A percentile compares a stretch with the other conserved stretches of the same genome.
phyloP scores from a whole-genome alignment of 306 rosid species.

The Astragalus membranaceus region DNA sequence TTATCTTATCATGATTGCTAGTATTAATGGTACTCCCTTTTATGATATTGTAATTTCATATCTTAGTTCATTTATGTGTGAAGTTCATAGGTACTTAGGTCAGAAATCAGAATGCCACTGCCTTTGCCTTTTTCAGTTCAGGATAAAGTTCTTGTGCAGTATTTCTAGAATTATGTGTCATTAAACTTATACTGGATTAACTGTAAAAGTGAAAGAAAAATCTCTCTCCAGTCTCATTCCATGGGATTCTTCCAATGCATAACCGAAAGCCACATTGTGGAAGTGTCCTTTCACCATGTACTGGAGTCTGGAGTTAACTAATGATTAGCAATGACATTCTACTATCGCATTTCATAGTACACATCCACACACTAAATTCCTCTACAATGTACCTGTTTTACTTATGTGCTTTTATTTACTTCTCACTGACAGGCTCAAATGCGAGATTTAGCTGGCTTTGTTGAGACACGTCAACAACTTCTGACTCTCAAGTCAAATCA shows the following conservation, averaged over 20 bases:
- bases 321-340: slow-evolving; percentile 4
- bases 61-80: slow-evolving; percentile 3
- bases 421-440: slow-evolving; percentile 71
- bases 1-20: not conserved
- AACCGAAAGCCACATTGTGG: not conserved
- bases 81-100: not conserved
- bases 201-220: not conserved
- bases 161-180: slow-evolving; percentile 3
- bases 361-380: not conserved
- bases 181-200: not conserved
- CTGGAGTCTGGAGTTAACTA: not conserved
- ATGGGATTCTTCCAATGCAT: not conserved
- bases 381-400: not conserved
- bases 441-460: slow-evolving; percentile 94
- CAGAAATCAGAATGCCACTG: not conserved
- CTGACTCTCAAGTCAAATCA: slow-evolving; percentile 86
- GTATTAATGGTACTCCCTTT: not conserved
- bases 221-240: not conserved
- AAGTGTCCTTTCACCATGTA: not conserved
- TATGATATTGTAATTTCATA: not conserved
- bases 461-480: slow-evolving; percentile 89
- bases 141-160: not conserved
- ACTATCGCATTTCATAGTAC: slow-evolving; percentile 1
- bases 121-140: not conserved
- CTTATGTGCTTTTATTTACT: not conserved